Conservation (phyloP, 495 filamentous ascomycete species). For the Aspergillus mulundensis region DNA sequence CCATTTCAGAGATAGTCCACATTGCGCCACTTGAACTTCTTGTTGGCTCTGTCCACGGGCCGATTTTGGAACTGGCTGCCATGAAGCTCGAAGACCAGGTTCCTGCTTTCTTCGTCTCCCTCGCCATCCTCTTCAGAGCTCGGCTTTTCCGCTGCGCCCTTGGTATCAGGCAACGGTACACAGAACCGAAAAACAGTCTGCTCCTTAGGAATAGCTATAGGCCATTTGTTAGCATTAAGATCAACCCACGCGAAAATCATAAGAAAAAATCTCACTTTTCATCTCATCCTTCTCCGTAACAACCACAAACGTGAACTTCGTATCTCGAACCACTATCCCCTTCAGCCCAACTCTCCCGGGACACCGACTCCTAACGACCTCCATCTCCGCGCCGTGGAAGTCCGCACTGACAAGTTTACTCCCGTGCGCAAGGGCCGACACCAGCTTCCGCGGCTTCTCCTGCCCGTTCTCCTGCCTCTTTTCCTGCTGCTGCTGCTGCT, state of each 20-base stretch:
- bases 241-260: background rate
- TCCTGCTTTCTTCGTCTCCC: slow-evolving; percentile 15
- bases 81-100: slow-evolving; percentile 78
- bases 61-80: slow-evolving; percentile 82
- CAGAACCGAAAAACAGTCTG: slow-evolving; percentile 78
- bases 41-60: slow-evolving; percentile 78
- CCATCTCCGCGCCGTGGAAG: slow-evolving; percentile 80
- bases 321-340: slow-evolving; percentile 87
- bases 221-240: background rate
- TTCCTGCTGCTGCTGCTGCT: background rate
- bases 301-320: slow-evolving; percentile 79
- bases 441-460: slow-evolving; percentile 24
- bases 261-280: slow-evolving; percentile 45
- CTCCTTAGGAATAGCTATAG: slow-evolving; percentile 74
- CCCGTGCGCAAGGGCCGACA: slow-evolving; percentile 50
- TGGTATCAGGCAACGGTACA: slow-evolving; percentile 47
- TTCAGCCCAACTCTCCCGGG: slow-evolving; percentile 73
- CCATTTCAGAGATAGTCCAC: slow-evolving; percentile 57
- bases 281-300: slow-evolving; percentile 61
- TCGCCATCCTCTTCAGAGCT: slow-evolving; percentile 4
- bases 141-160: slow-evolving; percentile 12
- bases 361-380: slow-evolving; percentile 79
- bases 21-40: slow-evolving; percentile 81
- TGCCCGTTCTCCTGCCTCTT: slow-evolving; percentile 36
- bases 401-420: slow-evolving; percentile 77